Conservation (phyloP, 768 basidiomycete species). For the Plicaturopsis crispa region DNA sequence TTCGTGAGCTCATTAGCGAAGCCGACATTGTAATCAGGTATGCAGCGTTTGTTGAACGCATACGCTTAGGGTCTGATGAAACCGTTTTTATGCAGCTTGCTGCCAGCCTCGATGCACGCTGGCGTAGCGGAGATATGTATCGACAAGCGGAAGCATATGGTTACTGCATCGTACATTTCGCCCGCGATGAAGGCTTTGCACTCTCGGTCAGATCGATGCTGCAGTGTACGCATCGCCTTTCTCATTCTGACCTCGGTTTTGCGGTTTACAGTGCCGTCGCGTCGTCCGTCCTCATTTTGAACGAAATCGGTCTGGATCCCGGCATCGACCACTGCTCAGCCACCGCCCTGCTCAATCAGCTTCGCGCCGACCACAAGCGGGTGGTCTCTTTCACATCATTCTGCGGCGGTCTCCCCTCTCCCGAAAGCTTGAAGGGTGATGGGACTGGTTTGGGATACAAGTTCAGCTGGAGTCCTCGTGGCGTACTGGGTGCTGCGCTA, state of each 20-base stretch:
- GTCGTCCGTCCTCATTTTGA: constrained; percentile 67
- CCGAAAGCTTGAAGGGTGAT: constrained; percentile 41
- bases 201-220: constrained; percentile 34
- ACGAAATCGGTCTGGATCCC: constrained; percentile 87
- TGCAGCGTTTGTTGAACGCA: constrained; percentile 7
- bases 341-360: constrained; percentile 51
- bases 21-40: constrained; percentile 85
- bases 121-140: constrained; percentile 70
- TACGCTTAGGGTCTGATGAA: neutral
- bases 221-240: neutral
- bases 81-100: constrained; percentile 41
- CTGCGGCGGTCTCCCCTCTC: constrained; percentile 88
- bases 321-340: constrained; percentile 89
- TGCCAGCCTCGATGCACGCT: constrained; percentile 73
- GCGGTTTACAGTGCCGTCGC: constrained; percentile 57
- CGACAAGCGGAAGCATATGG: constrained; percentile 58
- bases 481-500: constrained; percentile 74
- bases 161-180: constrained; percentile 90
- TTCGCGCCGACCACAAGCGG: constrained; percentile 42
- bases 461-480: constrained; percentile 89
- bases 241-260: neutral
- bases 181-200: constrained; percentile 65
- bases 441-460: constrained; percentile 80
- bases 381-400: constrained; percentile 79
- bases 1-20: constrained; percentile 45